Evolutionary conservation across 2,329 filamentous ascomycete species (phyloP).

Genomic region (Neoarthrinium moseri): DNA sequence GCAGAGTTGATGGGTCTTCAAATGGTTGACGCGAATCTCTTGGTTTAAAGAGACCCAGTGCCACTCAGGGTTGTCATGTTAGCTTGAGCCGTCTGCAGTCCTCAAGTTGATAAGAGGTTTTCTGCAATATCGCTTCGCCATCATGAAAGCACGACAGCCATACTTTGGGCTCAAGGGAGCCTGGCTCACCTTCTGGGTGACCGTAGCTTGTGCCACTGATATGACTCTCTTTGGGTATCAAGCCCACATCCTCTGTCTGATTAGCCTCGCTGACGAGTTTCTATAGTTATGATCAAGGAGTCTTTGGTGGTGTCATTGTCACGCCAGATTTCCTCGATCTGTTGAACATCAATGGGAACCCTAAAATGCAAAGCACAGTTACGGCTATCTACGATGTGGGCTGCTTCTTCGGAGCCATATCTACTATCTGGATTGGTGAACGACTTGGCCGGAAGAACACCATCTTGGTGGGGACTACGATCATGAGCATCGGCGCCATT

Average conservation of each 20-base stretch:
- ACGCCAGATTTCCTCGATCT: constrained; percentile 47
- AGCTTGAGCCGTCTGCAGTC: no score
- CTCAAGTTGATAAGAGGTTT: no score
- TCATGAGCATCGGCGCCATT: constrained; percentile 32
- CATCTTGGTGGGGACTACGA: constrained; percentile 28
- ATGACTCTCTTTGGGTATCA: constrained; percentile 27
- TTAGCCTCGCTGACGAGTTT: neutral
- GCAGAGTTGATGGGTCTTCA: no score
- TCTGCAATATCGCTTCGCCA: no score
- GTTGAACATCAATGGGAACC: constrained; percentile 33
- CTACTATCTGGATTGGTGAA: constrained; percentile 31
- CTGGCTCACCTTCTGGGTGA: constrained; percentile 23
- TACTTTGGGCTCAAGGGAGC: constrained; percentile 21
- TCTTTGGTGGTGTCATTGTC: constrained; percentile 54
- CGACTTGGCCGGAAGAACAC: constrained; percentile 30
- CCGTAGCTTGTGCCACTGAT: constrained; percentile 21
- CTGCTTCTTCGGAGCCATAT: constrained; percentile 52
- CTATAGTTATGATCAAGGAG: constrained; percentile 43
- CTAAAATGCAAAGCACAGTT: constrained; percentile 39
- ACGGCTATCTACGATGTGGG: constrained; percentile 60
- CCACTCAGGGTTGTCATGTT: no score
- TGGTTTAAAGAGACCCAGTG: no score
- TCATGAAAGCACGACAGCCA: constrained; percentile 5
- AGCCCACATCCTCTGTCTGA: neutral
- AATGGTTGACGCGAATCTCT: no score